Evolutionary conservation across 352 stramenopile genomes (phyloP).

Genomic region (Phytophthora hybrid): DNA sequence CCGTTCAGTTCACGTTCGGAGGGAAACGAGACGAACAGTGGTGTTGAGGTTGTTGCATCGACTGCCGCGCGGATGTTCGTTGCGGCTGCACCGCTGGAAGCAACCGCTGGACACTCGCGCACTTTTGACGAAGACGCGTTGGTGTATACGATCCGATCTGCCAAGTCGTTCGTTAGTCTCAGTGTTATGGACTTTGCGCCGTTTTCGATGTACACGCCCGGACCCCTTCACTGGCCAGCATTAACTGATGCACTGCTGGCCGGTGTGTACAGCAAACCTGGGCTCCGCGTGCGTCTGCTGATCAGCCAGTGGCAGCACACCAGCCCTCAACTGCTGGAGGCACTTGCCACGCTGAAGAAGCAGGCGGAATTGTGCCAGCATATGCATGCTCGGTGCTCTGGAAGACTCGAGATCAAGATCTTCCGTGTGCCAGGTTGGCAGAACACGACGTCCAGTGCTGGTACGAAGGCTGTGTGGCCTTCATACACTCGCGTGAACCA

Average conservation of each 20-base stretch:
- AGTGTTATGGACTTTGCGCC: conserved; percentile 88
- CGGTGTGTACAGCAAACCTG: conserved; percentile 61
- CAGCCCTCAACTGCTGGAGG: conserved; percentile 60
- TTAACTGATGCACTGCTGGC: conserved; percentile 71
- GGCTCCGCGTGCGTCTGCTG: conserved; percentile 65
- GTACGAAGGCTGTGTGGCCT: conserved; percentile 52
- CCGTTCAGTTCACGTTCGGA: conserved; percentile 19
- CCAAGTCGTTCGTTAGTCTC: conserved; percentile 59
- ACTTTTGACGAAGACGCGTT: conserved; percentile 78
- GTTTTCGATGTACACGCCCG: conserved; percentile 74
- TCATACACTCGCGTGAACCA: conserved; percentile 85
- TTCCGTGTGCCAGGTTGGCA: conserved; percentile 82
- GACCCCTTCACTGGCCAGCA: conserved; percentile 70
- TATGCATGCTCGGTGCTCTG: conserved; percentile 50
- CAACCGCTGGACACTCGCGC: conserved; percentile 53
- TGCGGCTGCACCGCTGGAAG: conserved; percentile 68
- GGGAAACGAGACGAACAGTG: conserved; percentile 4
- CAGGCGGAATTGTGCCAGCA: conserved; percentile 57
- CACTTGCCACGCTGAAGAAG: conserved; percentile 54
- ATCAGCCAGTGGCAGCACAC: conserved; percentile 86
- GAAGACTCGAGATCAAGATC: conserved; percentile 73
- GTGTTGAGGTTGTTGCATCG: background rate
- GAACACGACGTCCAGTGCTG: conserved; percentile 56
- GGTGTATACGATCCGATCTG: conserved; percentile 77
- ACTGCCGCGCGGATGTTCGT: conserved; percentile 58